Evolutionary conservation across 192 early-diverging fungal genomes (phyloP).

Genomic region (Kickxella alabastrina): DNA sequence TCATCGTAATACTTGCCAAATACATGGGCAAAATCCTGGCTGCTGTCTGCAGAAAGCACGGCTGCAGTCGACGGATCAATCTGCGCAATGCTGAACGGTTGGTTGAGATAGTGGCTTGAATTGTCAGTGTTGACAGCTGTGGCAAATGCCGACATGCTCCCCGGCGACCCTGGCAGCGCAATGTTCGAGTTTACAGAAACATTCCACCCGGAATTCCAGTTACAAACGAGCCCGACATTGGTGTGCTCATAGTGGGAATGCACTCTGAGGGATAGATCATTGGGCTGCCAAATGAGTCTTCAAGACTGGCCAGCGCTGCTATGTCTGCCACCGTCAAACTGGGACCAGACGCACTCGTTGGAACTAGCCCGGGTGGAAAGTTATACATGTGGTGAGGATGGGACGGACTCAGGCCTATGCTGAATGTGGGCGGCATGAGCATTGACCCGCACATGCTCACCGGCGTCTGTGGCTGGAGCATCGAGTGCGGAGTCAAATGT

Average conservation of each 20-base stretch:
- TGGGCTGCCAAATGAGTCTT: conserved; percentile 1
- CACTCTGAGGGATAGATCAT: not conserved
- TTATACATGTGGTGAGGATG: not conserved
- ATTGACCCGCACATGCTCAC: not conserved
- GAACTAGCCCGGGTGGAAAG: not conserved
- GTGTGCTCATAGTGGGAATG: not conserved
- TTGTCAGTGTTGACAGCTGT: conserved; percentile 4
- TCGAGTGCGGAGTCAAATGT: not conserved
- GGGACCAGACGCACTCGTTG: not conserved
- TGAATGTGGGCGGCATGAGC: not conserved
- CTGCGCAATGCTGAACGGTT: not conserved
- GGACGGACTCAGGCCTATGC: not conserved
- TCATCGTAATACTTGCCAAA: conserved; percentile 11
- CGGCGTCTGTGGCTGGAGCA: not conserved
- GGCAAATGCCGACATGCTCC: conserved; percentile 21
- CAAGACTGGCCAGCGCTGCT: conserved; percentile 20
- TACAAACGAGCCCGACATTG: not conserved
- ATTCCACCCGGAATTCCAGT: not conserved
- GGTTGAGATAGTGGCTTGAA: not conserved
- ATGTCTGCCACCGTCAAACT: conserved; percentile 30
- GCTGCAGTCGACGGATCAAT: not conserved
- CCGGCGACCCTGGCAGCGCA: conserved; percentile 5
- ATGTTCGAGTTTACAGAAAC: not conserved
- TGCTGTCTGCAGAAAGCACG: conserved; percentile 1
- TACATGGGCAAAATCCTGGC: conserved; percentile 12